These are phyloP conservation scores for Cryptosporidium sp. DNA, from an alignment of 169 alveolate species.

Conservation along the genomic window DNA sequence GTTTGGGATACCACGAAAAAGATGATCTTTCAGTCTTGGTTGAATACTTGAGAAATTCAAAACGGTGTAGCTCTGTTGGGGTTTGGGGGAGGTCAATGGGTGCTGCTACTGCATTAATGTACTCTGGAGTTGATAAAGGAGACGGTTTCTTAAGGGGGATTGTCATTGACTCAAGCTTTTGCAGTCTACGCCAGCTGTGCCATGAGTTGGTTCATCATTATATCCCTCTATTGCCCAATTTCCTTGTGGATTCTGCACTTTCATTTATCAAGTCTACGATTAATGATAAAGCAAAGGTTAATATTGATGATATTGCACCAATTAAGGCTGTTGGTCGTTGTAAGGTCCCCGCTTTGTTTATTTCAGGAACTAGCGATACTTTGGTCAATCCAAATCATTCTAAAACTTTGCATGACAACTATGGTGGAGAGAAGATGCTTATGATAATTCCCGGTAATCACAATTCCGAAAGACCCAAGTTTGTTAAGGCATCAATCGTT, in stretches of 20 bases:
- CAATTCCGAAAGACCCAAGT: slow-evolving; percentile 80
- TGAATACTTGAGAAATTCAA: slow-evolving; percentile 85
- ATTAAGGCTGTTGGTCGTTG: slow-evolving; percentile 84
- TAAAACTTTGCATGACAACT: slow-evolving; percentile 66
- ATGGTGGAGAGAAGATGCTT: slow-evolving; percentile 77
- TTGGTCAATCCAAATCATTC: slow-evolving; percentile 77
- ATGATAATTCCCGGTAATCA: slow-evolving; percentile 80
- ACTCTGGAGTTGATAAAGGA: slow-evolving; percentile 82
- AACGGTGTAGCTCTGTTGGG: slow-evolving; percentile 89
- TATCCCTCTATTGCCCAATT: slow-evolving; percentile 34
- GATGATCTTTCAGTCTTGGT: slow-evolving; percentile 88
- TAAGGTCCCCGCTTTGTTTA: slow-evolving; percentile 88
- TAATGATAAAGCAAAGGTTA: slow-evolving; percentile 84
- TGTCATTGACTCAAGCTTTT: slow-evolving; percentile 90
- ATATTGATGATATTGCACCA: slow-evolving; percentile 86
- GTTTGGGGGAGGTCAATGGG: slow-evolving; percentile 96
- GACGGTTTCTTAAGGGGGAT: slow-evolving; percentile 92
- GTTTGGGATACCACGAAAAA: slow-evolving; percentile 91
- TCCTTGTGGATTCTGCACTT: slow-evolving; percentile 66
- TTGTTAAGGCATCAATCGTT: slow-evolving; percentile 77
- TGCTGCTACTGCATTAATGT: slow-evolving; percentile 92
- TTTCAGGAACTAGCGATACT: slow-evolving; percentile 77
- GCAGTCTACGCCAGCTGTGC: slow-evolving; percentile 79
- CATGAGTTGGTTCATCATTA: slow-evolving; percentile 76
- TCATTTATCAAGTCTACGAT: slow-evolving; percentile 77